These are phyloP conservation scores for Zizania palustris DNA, from an alignment of 202 grass and related monocot genomes.

Conservation along the genomic window DNA sequence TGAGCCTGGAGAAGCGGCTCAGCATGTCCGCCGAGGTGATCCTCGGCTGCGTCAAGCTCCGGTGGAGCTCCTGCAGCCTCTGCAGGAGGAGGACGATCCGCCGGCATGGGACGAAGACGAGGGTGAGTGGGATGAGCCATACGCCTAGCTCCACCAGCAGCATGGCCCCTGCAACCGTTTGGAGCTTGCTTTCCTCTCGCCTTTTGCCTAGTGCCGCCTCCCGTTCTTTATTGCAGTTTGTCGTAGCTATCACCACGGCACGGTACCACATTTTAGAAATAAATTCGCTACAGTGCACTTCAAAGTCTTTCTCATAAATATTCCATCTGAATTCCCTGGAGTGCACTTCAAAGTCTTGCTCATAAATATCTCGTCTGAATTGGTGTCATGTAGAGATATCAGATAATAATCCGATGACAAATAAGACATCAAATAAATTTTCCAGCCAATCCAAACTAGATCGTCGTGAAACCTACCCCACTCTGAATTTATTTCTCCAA, in stretches of 20 bases:
- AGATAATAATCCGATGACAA: too few relatives aligned
- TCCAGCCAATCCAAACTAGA: too few relatives aligned
- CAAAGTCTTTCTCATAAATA: too few relatives aligned
- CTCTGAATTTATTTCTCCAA: neutral
- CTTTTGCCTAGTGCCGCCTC: neutral
- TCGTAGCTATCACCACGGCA: too few relatives aligned
- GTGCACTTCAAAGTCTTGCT: neutral
- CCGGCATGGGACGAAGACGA: slow-evolving; percentile 70
- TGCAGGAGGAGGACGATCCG: slow-evolving; percentile 66
- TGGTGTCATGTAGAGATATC: too few relatives aligned
- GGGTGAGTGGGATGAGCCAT: slow-evolving; percentile 76
- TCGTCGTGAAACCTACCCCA: neutral
- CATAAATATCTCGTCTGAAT: too few relatives aligned
- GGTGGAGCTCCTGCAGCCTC: slow-evolving; percentile 58
- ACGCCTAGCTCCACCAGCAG: slow-evolving; percentile 64
- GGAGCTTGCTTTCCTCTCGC: slow-evolving; percentile 21
- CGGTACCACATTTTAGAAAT: too few relatives aligned
- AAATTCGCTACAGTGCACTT: too few relatives aligned
- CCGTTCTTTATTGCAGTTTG: neutral
- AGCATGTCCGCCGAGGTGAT: slow-evolving; percentile 47
- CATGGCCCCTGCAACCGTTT: slow-evolving; percentile 33
- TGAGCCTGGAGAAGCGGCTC: slow-evolving; percentile 57
- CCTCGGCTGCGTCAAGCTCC: slow-evolving; percentile 44
- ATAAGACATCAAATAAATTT: too few relatives aligned
- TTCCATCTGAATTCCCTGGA: too few relatives aligned